These are phyloP conservation scores for Phellopilus nigrolimitatus DNA, from an alignment of 1,284 basidiomycete genomes.

Conservation along the genomic window DNA sequence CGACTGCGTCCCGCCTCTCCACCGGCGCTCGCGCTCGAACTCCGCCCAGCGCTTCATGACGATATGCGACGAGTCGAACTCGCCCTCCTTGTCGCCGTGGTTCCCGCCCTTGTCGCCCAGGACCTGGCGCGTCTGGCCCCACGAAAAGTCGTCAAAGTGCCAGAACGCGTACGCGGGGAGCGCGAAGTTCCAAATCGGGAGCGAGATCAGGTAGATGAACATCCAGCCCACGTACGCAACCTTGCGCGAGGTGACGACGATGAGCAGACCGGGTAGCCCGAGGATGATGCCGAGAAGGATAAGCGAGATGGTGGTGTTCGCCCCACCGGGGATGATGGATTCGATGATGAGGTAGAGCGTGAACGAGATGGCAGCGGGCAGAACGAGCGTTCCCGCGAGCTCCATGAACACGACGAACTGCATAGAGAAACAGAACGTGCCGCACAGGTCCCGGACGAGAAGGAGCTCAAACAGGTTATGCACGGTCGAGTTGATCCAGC, in stretches of 20 bases:
- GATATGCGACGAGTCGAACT: constrained; percentile 94
- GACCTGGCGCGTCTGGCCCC: constrained; percentile 94
- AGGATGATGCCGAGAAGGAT: constrained; percentile 90
- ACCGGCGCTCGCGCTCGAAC: constrained; percentile 93
- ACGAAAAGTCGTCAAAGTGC: constrained; percentile 99
- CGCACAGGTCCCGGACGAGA: constrained; percentile 91
- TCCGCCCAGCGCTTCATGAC: constrained; percentile 99
- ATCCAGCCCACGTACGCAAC: constrained; percentile 96
- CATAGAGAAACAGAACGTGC: constrained; percentile 97
- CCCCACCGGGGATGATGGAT: constrained; percentile 75
- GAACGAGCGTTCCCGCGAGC: constrained; percentile 89
- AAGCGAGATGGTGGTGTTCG: constrained; percentile 89
- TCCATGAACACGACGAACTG: constrained; percentile 99
- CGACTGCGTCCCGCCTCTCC: constrained; percentile 82
- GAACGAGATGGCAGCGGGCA: constrained; percentile 97
- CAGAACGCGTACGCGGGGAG: constrained; percentile 94
- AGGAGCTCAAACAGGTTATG: constrained; percentile 96
- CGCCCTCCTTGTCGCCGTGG: constrained; percentile 90
- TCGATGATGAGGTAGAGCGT: constrained; percentile 90
- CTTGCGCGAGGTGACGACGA: constrained; percentile 93
- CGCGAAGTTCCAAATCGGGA: constrained; percentile 95
- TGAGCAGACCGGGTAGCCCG: constrained; percentile 92
- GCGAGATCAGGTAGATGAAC: constrained; percentile 87
- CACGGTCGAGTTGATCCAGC: constrained; percentile 99
- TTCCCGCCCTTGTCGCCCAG: constrained; percentile 64